Evolutionary conservation across 2,329 filamentous ascomycete genomes (phyloP), one percentile per base, ranked within the genome.

Genomic region (Colletotrichum australisinense): DNA sequence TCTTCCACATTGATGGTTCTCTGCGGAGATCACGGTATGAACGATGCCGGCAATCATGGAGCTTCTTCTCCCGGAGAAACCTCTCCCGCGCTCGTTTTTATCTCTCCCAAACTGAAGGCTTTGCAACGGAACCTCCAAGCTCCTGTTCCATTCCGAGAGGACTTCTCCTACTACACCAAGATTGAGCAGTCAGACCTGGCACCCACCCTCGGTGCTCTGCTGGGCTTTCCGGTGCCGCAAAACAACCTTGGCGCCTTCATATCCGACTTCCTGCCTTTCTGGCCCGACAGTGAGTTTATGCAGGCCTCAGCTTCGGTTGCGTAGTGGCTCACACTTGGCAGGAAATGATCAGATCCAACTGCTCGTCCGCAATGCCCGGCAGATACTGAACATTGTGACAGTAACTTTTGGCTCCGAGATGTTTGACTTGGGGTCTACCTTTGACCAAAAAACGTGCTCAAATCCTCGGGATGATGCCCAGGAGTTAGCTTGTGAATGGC

Each of bases 1-100:
- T 80, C 90, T 38, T 93, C 93, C 5, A 95, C 96, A 0, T 85
- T 99, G 2, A 88, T 99, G 58, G 92, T 99, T 3, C 84, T 99
- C 7, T 95, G 93, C 69, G 97, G 97, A 69, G 97, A 99, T 78
- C 97, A 99, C 80, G 97, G 97, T n/a, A 99, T 99, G 97, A 99
- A 98, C 77, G 96, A 98, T 78, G 97, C 94, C 24, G 97, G 97
- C 2, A 98, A 98, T 77, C 97, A 99, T 80, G 97, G 97, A 35
- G 97, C 96, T 52, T 98, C 96, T 11, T 95, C 95, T 0, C 90
- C 95, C 1, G 96, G 97, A 56, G 97, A 99, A 85, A 98, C 97
- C 1, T 98, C 96, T 1, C 93, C 97, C 0, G 97, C 97, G 19
- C 85, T 99, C 11, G 89, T 98, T 24, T 98, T 99, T 81, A 90